phyloP scores from a whole-genome alignment of 1,284 basidiomycete species.

The Cutaneotrichosporon spelunceum region DNA sequence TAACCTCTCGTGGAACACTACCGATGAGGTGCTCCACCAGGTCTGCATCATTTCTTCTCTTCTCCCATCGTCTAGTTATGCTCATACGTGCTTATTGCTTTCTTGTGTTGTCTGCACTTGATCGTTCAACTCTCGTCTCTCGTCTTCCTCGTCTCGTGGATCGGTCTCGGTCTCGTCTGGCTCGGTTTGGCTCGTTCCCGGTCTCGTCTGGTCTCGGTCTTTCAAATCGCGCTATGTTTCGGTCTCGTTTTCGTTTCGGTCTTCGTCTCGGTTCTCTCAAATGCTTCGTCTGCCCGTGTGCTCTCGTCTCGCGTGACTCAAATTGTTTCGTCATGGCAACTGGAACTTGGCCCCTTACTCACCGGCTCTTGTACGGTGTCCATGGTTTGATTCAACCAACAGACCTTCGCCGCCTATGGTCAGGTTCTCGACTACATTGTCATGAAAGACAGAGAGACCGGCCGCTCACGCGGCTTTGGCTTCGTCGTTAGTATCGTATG shows the following conservation, averaged over 20 bases:
- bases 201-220: constrained; percentile 2
- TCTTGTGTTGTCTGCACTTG: constrained; percentile 17
- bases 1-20: constrained; percentile 72
- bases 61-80: constrained; percentile 65
- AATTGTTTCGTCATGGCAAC: neutral
- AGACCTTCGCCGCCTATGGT: constrained; percentile 50
- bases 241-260: constrained; percentile 8
- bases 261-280: constrained; percentile 5
- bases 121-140: constrained; percentile 11
- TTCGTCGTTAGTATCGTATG: constrained; percentile 62
- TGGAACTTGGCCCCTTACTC: neutral
- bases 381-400: constrained; percentile 22
- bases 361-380: constrained; percentile 4
- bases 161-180: constrained; percentile 9
- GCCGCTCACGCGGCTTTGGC: constrained; percentile 92
- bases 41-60: constrained; percentile 56
- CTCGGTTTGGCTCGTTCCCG: constrained; percentile 6
- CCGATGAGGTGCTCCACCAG: constrained; percentile 77
- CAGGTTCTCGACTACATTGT: constrained; percentile 66
- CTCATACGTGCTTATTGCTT: constrained; percentile 52
- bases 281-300: constrained; percentile 18
- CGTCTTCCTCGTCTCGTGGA: constrained; percentile 18
- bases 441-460: constrained; percentile 96
- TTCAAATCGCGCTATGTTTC: no score
- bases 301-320: constrained; percentile 10